Conservation (phyloP, 1,139 yeast species). For the Saccharomycopsis phalli region DNA sequence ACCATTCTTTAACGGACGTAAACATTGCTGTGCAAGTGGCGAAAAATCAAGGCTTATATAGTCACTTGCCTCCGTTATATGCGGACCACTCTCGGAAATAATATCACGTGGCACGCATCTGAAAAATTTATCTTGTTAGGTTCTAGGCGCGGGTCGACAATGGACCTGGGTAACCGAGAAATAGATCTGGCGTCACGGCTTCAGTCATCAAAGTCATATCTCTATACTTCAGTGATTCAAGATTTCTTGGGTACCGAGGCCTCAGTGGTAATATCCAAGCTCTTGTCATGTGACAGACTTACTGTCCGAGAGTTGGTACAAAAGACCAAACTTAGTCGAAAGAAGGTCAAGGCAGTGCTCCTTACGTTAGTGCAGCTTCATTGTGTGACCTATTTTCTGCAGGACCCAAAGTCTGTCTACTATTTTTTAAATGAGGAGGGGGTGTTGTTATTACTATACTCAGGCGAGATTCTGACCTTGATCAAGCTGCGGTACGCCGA, state of each 20-base stretch:
- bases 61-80: not conserved
- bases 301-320: slow-evolving; percentile 39
- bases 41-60: too few species aligned
- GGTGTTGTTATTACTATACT: slow-evolving; percentile 51
- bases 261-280: slow-evolving; percentile 41
- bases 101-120: too few species aligned
- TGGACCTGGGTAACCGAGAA: too few species aligned
- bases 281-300: slow-evolving; percentile 54
- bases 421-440: slow-evolving; percentile 64
- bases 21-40: not conserved
- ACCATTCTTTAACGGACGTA: slow-evolving; percentile 5
- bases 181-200: slow-evolving; percentile 5
- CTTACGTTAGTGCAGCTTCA: slow-evolving; percentile 60
- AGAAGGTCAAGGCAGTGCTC: slow-evolving; percentile 44
- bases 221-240: slow-evolving; percentile 46
- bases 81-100: too few species aligned
- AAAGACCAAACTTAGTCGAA: slow-evolving; percentile 34
- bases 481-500: slow-evolving; percentile 37
- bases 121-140: too few species aligned
- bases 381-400: slow-evolving; percentile 43
- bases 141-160: too few species aligned
- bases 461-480: slow-evolving; percentile 64
- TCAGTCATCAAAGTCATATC: slow-evolving; percentile 53
- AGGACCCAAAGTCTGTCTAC: slow-evolving; percentile 29
- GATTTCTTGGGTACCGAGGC: slow-evolving; percentile 60